A percentile compares a stretch with the other conserved stretches of the same genome.
Evolutionary conservation across 306 rosid genomes (phyloP).

Genomic region (Acacia crassicarpa): DNA sequence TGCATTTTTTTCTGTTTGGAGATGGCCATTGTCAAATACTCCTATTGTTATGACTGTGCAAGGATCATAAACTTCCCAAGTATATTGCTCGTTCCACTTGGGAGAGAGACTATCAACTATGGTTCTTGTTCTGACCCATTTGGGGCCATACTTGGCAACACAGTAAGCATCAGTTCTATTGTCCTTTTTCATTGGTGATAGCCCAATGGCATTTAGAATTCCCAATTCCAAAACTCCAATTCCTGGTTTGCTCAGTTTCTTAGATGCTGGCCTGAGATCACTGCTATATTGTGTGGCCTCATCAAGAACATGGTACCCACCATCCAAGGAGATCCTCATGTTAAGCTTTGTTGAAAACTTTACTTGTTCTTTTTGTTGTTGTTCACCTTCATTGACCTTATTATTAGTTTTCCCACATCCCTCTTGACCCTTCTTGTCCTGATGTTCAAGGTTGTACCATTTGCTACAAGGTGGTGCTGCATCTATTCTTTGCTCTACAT

Average conservation of each 20-base stretch:
- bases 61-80: conserved; percentile 55
- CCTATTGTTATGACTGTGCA: conserved; percentile 51
- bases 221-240: conserved; percentile 56
- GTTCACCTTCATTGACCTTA: background rate
- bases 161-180: conserved; percentile 50
- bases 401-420: background rate
- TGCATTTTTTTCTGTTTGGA: conserved; percentile 28
- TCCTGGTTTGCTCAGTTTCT: conserved; percentile 29
- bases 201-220: conserved; percentile 39
- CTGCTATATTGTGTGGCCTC: conserved; percentile 50
- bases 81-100: conserved; percentile 47
- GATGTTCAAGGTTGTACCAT: conserved; percentile 38
- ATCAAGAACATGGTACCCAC: conserved; percentile 62
- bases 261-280: conserved; percentile 45
- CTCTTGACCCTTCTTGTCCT: conserved; percentile 12
- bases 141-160: conserved; percentile 53
- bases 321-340: conserved; percentile 50
- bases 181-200: conserved; percentile 48
- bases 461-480: conserved; percentile 1
- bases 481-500: conserved; percentile 36
- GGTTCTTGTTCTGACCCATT: conserved; percentile 59
- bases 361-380: background rate
- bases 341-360: conserved; percentile 35
- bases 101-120: conserved; percentile 41
- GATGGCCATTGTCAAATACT: conserved; percentile 49